A percentile compares a stretch with the other conserved stretches of the same genome.
Evolutionary conservation across 495 filamentous ascomycete genomes (phyloP).

Genomic region (Aspergillus cavernicola): DNA sequence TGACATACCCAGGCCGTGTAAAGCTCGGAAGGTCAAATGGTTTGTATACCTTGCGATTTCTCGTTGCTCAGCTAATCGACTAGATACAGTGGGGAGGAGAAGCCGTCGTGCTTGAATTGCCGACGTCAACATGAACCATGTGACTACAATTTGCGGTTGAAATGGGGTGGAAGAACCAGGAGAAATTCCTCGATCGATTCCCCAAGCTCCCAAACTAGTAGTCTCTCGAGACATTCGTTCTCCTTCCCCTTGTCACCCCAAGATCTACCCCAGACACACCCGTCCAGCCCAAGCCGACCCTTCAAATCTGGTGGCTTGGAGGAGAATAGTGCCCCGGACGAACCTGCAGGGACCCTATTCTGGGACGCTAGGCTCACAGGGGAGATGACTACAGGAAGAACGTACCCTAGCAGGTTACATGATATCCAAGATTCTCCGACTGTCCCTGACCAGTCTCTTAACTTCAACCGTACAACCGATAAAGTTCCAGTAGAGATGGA

Average conservation of each 20-base stretch:
- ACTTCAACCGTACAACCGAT: constrained; percentile 18
- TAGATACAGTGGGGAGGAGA: constrained; percentile 61
- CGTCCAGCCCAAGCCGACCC: not conserved
- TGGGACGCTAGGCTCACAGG: constrained; percentile 15
- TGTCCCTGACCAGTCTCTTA: constrained; percentile 25
- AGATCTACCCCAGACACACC: constrained; percentile 9
- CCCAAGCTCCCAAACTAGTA: constrained; percentile 32
- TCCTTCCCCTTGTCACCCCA: constrained; percentile 19
- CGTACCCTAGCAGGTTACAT: constrained; percentile 26
- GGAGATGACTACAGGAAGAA: constrained; percentile 18
- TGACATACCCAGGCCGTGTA: constrained; percentile 63
- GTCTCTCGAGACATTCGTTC: constrained; percentile 21
- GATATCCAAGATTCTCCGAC: constrained; percentile 26
- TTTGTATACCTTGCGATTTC: constrained; percentile 22
- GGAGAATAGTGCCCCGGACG: constrained; percentile 4
- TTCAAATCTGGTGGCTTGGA: constrained; percentile 8
- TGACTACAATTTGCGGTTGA: constrained; percentile 82
- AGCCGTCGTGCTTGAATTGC: constrained; percentile 75
- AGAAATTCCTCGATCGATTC: constrained; percentile 38
- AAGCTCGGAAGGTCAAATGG: constrained; percentile 84
- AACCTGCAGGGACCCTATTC: constrained; percentile 9
- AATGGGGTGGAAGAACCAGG: constrained; percentile 71
- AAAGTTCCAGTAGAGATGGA: constrained; percentile 22
- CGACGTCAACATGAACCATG: constrained; percentile 70
- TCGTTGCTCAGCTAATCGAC: constrained; percentile 5